These are phyloP conservation scores for Dinochytrium kinnereticum DNA, from an alignment of 371 early-diverging fungal species.

Conservation along the genomic window DNA sequence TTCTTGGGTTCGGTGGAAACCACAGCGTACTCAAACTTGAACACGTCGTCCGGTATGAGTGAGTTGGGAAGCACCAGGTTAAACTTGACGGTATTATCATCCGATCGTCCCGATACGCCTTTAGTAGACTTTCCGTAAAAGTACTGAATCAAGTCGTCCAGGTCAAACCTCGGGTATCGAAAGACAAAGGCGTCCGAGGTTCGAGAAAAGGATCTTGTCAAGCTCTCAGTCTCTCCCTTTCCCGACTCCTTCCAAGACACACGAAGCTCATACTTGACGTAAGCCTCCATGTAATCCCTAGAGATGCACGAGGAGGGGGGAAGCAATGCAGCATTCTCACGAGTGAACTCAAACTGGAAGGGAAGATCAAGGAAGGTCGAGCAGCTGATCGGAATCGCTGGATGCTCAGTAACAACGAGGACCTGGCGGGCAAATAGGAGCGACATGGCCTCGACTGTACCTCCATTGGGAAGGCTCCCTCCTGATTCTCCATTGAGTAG, in stretches of 20 bases:
- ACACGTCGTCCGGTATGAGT: slow-evolving; percentile 10
- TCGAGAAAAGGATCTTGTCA: neutral
- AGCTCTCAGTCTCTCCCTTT: neutral
- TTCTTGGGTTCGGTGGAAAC: neutral
- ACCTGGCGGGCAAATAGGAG: slow-evolving; percentile 11
- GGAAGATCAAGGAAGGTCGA: slow-evolving; percentile 9
- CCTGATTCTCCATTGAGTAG: neutral
- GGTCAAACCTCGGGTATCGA: neutral
- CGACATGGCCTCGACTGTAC: neutral
- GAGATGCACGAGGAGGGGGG: slow-evolving; percentile 11
- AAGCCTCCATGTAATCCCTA: neutral
- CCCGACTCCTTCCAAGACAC: neutral
- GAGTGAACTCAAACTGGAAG: slow-evolving; percentile 14
- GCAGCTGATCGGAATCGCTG: neutral
- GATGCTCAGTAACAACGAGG: slow-evolving; percentile 3
- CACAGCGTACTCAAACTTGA: slow-evolving; percentile 7
- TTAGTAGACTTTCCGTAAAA: neutral
- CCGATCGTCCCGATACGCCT: neutral
- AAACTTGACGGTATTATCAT: slow-evolving; percentile 6
- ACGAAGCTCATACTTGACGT: slow-evolving; percentile 12
- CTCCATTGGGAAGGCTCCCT: neutral
- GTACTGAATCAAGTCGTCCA: slow-evolving; percentile 3
- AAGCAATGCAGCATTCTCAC: neutral
- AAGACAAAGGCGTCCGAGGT: neutral
- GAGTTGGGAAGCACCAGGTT: neutral